phyloP scores from a whole-genome alignment of 306 rosid genomes.

The Castanea sativa region DNA sequence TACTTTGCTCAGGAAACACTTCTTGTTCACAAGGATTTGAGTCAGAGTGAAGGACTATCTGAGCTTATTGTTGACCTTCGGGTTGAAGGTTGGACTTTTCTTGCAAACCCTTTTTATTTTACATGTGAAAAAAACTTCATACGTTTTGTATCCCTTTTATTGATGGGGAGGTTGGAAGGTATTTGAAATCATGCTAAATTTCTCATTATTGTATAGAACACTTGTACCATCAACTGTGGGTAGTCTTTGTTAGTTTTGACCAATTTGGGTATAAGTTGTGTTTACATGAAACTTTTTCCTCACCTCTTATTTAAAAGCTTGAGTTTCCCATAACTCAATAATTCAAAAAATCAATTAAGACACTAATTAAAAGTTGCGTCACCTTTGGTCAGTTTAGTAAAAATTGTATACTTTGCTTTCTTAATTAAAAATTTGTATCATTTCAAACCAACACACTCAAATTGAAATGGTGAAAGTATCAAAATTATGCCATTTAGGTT shows the following conservation, averaged over 20 bases:
- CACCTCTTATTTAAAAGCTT: neutral
- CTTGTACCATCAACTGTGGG: neutral
- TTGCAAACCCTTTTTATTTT: conserved; percentile 4
- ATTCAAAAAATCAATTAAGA: neutral
- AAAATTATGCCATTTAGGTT: neutral
- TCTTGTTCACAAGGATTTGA: conserved; percentile 78
- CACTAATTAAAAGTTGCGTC: neutral
- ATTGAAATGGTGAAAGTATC: neutral
- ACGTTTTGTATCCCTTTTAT: neutral
- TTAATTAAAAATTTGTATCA: neutral
- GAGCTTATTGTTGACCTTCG: conserved; percentile 65
- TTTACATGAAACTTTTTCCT: neutral
- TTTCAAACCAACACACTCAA: neutral
- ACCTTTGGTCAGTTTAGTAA: neutral
- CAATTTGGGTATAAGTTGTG: neutral
- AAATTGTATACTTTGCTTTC: neutral
- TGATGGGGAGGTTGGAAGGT: neutral
- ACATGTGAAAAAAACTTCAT: neutral
- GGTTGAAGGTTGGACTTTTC: conserved; percentile 55
- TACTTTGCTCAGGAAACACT: conserved; percentile 83
- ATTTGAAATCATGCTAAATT: neutral
- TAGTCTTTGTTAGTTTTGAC: neutral
- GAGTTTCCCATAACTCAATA: neutral
- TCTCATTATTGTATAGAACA: neutral
- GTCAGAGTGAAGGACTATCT: conserved; percentile 45